Conservation (phyloP, 208 protist species). For the Acanthamoeba rhysodes region DNA sequence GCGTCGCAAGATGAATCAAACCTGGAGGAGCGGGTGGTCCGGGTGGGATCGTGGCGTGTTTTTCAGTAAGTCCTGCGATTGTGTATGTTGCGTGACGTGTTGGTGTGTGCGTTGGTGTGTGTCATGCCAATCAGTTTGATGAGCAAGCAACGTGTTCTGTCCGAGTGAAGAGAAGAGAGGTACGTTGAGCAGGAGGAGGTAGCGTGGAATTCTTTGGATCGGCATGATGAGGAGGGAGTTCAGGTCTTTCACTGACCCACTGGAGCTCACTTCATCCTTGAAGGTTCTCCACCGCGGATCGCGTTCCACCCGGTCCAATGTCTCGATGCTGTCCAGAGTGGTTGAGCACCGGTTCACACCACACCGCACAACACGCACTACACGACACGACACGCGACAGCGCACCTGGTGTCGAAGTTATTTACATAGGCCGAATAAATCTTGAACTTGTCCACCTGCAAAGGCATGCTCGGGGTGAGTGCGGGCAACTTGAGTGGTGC, state of each 20-base stretch:
- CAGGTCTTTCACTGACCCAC: not conserved
- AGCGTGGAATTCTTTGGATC: slow-evolving; percentile 9
- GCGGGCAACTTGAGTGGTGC: not conserved
- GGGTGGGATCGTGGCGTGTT: slow-evolving; percentile 19
- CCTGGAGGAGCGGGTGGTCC: not conserved
- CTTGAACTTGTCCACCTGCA: slow-evolving; percentile 16
- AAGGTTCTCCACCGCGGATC: not conserved
- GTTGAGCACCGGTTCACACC: no score
- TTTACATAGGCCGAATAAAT: slow-evolving; percentile 47
- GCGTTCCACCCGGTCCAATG: not conserved
- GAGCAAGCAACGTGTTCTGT: no score
- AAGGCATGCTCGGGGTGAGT: no score
- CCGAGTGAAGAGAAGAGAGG: not conserved
- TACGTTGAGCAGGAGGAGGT: slow-evolving; percentile 24
- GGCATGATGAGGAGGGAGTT: slow-evolving; percentile 36
- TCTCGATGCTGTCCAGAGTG: not conserved
- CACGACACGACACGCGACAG: not conserved
- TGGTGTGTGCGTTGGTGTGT: no score
- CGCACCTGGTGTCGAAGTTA: slow-evolving; percentile 23
- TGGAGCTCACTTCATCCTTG: not conserved
- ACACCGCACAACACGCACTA: no score
- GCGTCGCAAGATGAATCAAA: not conserved
- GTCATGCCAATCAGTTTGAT: no score
- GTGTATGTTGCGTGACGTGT: not conserved
- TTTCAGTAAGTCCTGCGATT: not conserved